Conservation (phyloP, 257 asterid species). For the Salvia hispanica region DNA sequence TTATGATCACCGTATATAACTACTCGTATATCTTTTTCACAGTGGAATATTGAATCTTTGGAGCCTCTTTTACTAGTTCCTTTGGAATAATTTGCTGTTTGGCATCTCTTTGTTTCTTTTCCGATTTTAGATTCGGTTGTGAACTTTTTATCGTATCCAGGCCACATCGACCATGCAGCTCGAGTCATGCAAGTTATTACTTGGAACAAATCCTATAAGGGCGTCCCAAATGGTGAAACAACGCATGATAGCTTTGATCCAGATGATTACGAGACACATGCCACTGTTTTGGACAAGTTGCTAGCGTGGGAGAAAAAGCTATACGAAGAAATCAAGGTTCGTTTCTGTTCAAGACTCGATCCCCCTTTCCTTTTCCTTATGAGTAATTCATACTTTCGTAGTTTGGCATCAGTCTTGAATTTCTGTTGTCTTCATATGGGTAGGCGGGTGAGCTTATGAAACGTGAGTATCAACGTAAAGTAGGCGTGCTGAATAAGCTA, state of each 20-base stretch:
- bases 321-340: conserved; percentile 95
- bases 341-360: not conserved
- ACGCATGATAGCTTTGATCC: conserved; percentile 51
- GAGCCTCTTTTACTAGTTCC: too few relatives aligned
- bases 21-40: not conserved
- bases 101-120: not conserved
- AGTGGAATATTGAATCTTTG: not conserved
- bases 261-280: conserved; percentile 85
- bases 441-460: conserved; percentile 93
- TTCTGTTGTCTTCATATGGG: conserved; percentile 28
- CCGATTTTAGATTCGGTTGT: not conserved
- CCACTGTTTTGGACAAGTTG: conserved; percentile 92
- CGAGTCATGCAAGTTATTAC: conserved; percentile 97
- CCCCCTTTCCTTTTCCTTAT: too few relatives aligned
- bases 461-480: conserved; percentile 85
- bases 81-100: conserved; percentile 7
- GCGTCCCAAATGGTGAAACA: conserved; percentile 65
- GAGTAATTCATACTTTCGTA: not conserved
- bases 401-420: not conserved
- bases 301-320: conserved; percentile 99
- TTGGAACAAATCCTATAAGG: conserved; percentile 90
- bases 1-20: not conserved
- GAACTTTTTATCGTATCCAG: conserved; percentile 41
- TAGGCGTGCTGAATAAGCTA: conserved; percentile 65
- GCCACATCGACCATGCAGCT: conserved; percentile 92